Conservation (phyloP, 345 rosid species). For the Sisymbrium irio region DNA sequence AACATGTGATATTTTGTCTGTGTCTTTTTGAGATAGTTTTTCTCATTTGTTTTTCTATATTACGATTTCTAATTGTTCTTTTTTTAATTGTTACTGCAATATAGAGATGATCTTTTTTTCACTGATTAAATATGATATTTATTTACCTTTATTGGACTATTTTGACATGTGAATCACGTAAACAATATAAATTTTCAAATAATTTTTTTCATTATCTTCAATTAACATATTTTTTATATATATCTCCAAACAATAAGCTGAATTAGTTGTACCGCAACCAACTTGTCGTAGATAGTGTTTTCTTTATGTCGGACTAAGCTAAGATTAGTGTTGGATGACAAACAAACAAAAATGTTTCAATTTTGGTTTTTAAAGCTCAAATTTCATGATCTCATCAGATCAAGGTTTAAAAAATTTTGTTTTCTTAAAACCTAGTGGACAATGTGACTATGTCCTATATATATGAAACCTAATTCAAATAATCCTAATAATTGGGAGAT, state of each 20-base stretch:
- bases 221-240: background rate
- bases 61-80: background rate
- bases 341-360: background rate
- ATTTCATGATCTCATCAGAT: background rate
- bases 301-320: background rate
- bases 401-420: background rate
- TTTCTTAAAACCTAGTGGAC: background rate
- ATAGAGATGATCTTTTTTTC: background rate
- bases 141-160: background rate
- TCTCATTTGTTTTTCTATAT: background rate
- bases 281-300: background rate
- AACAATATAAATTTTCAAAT: background rate
- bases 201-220: background rate
- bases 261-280: background rate
- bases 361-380: background rate
- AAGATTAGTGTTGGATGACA: background rate
- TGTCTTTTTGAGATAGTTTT: background rate
- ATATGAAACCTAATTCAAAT: slow-evolving; percentile 17
- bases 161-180: background rate
- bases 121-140: background rate
- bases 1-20: background rate
- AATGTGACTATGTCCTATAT: background rate
- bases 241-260: background rate
- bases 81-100: background rate
- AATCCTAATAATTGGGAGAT: slow-evolving; percentile 27